Evolutionary conservation across 805 yeast species (phyloP), one percentile per base, ranked within the genome.

Genomic region (Candida insectorum): DNA sequence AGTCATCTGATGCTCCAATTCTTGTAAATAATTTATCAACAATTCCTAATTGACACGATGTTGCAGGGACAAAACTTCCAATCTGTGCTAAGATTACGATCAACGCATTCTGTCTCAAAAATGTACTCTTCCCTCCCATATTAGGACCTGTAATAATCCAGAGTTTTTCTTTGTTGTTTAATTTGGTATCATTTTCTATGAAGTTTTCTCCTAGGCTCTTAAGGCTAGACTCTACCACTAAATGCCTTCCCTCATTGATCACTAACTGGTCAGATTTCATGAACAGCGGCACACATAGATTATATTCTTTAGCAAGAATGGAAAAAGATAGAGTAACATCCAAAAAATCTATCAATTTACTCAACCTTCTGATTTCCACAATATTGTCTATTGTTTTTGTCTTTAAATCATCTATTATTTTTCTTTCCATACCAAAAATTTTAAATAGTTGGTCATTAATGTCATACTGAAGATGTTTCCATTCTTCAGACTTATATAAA

Each of bases 61-160:
- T 51, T 2, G 91, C 88, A 0, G 95, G 93, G 0, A 86, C 75
- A 52, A 63, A 85, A 37, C 81, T 67, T 0, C 85, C 85, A 18
- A 77, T 68, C 45, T 79, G 85, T 0, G 77, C 72, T 68, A 79
- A 59, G 5, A 85, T 75, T 10, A 75, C 78, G 11, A 77, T 68
- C 13, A 86, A 54, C 0, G 93, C 95, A 22, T 83, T 72, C 46
- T 83, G 89, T 32, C 87, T 69, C 17, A 83, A 82, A 47, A 76
- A 79, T 0, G 89, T 79, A 16, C 87, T 79, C 49, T 85, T 85
- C 1, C 95, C 95, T 6, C 95, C 95, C 89, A 85, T 84, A 47
- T 85, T 85, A 0, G 94, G 93, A 0, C 95, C 95, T 0, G 95
- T 80, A 13, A 88, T 75, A 10, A 88, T 67, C 52, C 81, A 68